Evolutionary conservation across 495 filamentous ascomycete genomes (phyloP).

Genomic region (Cenococcum geophilum): DNA sequence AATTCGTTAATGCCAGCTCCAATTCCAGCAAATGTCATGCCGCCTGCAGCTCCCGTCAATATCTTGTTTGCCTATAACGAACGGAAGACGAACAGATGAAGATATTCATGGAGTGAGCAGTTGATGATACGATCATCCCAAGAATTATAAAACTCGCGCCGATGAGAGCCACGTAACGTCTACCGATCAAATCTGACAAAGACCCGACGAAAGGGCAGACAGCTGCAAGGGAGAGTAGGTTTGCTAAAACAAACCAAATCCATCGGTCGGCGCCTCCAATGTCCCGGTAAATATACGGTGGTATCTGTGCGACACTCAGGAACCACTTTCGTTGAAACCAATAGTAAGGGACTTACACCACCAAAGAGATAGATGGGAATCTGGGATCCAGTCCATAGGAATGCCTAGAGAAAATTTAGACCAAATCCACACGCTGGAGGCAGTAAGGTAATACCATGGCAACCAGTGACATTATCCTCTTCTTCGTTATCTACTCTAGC

Average conservation of each 20-base stretch:
- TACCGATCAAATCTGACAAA: slow-evolving; percentile 62
- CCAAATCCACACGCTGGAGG: background rate
- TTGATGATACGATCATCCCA: slow-evolving; percentile 60
- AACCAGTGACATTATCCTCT: slow-evolving; percentile 52
- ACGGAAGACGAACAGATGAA: slow-evolving; percentile 54
- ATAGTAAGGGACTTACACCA: slow-evolving; percentile 29
- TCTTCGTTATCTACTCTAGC: slow-evolving; percentile 49
- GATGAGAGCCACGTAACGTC: slow-evolving; percentile 59
- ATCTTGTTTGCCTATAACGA: background rate
- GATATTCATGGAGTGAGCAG: slow-evolving; percentile 41
- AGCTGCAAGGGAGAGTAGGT: slow-evolving; percentile 60
- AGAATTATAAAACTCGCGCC: slow-evolving; percentile 55
- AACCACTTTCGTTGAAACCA: background rate
- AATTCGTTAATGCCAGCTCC: slow-evolving; percentile 61
- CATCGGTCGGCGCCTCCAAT: slow-evolving; percentile 62
- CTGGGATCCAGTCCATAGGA: slow-evolving; percentile 61
- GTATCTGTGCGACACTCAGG: slow-evolving; percentile 17
- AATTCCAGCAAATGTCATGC: slow-evolving; percentile 57
- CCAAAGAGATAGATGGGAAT: slow-evolving; percentile 60
- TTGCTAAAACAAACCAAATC: slow-evolving; percentile 68
- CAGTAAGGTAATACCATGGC: slow-evolving; percentile 44
- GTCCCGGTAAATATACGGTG: slow-evolving; percentile 57
- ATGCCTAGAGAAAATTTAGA: slow-evolving; percentile 32
- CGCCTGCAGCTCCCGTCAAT: slow-evolving; percentile 38
- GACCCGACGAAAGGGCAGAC: slow-evolving; percentile 69